A percentile compares a stretch with the other conserved stretches of the same genome.
Evolutionary conservation across 2,329 filamentous ascomycete species (phyloP).

Genomic region (Cyphellophora europaea): DNA sequence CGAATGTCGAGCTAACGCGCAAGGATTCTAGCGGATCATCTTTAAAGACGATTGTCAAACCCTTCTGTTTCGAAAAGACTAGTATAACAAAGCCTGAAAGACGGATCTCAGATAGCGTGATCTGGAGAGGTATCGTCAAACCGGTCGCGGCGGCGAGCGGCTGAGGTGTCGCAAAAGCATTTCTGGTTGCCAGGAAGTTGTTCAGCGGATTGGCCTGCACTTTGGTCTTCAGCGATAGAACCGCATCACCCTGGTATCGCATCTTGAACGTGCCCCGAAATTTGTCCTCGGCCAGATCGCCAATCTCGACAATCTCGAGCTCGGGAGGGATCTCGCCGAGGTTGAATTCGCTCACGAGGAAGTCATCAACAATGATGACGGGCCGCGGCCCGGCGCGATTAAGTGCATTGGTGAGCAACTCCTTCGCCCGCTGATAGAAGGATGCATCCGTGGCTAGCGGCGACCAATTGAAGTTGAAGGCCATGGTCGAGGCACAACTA

Average conservation of each 20-base stretch:
- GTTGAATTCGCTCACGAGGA: conserved; percentile 87
- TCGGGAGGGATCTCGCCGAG: conserved; percentile 89
- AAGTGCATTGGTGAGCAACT: conserved; percentile 86
- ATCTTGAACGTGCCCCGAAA: conserved; percentile 99
- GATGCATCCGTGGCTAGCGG: conserved; percentile 90
- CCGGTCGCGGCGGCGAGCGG: conserved; percentile 80
- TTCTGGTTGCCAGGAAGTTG: conserved; percentile 86
- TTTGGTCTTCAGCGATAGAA: conserved; percentile 85
- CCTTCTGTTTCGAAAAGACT: conserved; percentile 96
- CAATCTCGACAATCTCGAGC: conserved; percentile 94
- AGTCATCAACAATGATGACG: conserved; percentile 98
- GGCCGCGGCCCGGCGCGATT: conserved; percentile 98
- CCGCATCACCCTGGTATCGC: conserved; percentile 94
- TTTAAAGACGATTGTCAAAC: conserved; percentile 89
- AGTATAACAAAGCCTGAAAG: conserved; percentile 94
- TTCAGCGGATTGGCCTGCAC: conserved; percentile 98
- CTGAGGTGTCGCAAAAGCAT: conserved; percentile 83
- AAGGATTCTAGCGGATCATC: conserved; percentile 97
- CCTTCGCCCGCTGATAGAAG: conserved; percentile 82
- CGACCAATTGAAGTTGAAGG: conserved; percentile 99
- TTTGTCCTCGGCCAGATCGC: conserved; percentile 90
- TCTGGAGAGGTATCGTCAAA: conserved; percentile 93
- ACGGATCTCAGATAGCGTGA: conserved; percentile 91
- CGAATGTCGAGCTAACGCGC: conserved; percentile 97
- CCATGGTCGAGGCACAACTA: no score